Evolutionary conservation across 2,329 filamentous ascomycete species (phyloP).

Genomic region (Penicillium oxalicum): DNA sequence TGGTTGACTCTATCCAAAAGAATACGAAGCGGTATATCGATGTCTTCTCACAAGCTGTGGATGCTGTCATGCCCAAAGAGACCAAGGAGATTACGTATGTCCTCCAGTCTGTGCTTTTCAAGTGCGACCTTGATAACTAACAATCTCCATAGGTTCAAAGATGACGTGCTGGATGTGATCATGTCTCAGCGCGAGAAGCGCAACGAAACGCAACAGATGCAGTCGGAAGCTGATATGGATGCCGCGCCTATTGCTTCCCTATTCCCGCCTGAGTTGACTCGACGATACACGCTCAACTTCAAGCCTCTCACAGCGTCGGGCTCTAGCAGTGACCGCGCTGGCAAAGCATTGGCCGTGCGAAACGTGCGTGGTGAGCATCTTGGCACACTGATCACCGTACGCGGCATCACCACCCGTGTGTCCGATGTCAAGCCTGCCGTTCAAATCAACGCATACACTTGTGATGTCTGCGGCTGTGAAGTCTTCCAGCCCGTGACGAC

Average conservation of each 20-base stretch:
- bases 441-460: constrained; percentile 97
- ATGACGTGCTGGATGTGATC: constrained; percentile 93
- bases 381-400: constrained; percentile 85
- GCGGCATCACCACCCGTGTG: constrained; percentile 89
- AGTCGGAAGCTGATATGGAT: constrained; percentile 61
- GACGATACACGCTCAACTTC: constrained; percentile 93
- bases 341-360: constrained; percentile 76
- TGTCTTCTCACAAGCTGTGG: constrained; percentile 78
- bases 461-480: constrained; percentile 91
- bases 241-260: constrained; percentile 63
- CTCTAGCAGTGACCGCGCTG: constrained; percentile 54
- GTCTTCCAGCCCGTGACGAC: constrained; percentile 94
- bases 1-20: constrained; percentile 73
- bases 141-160: constrained; percentile 67
- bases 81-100: constrained; percentile 68
- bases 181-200: constrained; percentile 85
- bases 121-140: not conserved
- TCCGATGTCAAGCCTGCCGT: constrained; percentile 97
- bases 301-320: constrained; percentile 75
- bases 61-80: constrained; percentile 75
- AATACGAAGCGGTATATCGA: constrained; percentile 97
- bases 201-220: constrained; percentile 68
- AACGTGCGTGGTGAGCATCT: constrained; percentile 90
- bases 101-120: not conserved
- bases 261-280: constrained; percentile 86